Evolutionary conservation across 257 asterid species (phyloP).

Genomic region (Jacaranda mimosifolia): DNA sequence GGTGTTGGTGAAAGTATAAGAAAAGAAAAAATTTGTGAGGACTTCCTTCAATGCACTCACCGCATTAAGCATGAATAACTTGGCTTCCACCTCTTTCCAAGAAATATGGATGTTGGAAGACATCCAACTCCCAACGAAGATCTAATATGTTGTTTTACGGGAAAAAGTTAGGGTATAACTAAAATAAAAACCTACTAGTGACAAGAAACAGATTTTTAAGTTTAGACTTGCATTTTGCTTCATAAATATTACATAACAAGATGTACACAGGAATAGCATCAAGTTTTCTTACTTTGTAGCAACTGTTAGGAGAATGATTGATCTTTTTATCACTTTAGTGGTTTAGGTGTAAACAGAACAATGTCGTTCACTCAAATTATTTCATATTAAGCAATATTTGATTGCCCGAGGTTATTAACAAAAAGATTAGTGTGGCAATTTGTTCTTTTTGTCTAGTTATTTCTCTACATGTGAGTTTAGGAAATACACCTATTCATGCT

Average conservation of each 20-base stretch:
- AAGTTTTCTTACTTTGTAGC: background rate
- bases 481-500: constrained; percentile 22
- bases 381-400: background rate
- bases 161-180: constrained; percentile 1
- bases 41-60: constrained; percentile 52
- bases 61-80: constrained; percentile 76
- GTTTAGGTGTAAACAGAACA: background rate
- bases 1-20: constrained; percentile 1
- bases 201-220: constrained; percentile 4
- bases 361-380: background rate
- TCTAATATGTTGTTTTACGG: constrained; percentile 50
- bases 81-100: constrained; percentile 88
- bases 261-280: constrained; percentile 3
- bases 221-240: constrained; percentile 21
- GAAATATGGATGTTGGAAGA: constrained; percentile 61
- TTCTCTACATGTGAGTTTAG: background rate
- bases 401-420: constrained; percentile 6
- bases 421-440: background rate
- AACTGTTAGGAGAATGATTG: constrained; percentile 20
- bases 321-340: constrained; percentile 4
- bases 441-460: background rate
- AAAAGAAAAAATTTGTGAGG: constrained; percentile 4
- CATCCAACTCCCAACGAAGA: constrained; percentile 67
- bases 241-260: constrained; percentile 23
- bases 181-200: constrained; percentile 4